phyloP scores from a whole-genome alignment of 2,329 filamentous ascomycete genomes.

The Aspergillus pseudoviridinutans region DNA sequence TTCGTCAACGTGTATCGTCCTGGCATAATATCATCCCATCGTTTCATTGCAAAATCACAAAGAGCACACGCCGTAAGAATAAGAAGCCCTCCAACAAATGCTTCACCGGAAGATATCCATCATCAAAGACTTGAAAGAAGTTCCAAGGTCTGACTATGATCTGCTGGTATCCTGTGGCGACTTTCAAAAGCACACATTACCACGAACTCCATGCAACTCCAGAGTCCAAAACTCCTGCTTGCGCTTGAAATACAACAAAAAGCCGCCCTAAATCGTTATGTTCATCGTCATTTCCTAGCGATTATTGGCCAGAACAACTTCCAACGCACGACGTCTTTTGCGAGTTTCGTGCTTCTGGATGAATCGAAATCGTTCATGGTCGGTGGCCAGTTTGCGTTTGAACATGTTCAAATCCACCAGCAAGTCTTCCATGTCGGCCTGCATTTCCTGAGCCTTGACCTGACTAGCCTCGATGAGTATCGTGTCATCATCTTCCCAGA shows the following conservation, averaged over 20 bases:
- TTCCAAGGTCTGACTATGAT: background rate
- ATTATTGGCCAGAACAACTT: slow-evolving; percentile 26
- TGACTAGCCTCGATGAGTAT: slow-evolving; percentile 45
- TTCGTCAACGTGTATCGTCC: slow-evolving; percentile 4
- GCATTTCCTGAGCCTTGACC: slow-evolving; percentile 58
- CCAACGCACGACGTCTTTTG: slow-evolving; percentile 30
- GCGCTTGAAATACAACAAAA: background rate
- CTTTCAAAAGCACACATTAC: background rate
- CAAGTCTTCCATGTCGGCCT: slow-evolving; percentile 80
- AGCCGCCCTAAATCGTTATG: slow-evolving; percentile 1
- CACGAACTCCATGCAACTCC: background rate
- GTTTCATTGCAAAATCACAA: slow-evolving; percentile 7
- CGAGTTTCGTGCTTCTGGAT: slow-evolving; percentile 18
- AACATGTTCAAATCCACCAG: slow-evolving; percentile 76
- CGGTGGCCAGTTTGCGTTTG: slow-evolving; percentile 80
- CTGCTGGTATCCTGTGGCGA: background rate
- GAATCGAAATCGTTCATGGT: slow-evolving; percentile 47
- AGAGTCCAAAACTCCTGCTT: slow-evolving; percentile 1
- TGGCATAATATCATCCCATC: slow-evolving; percentile 12
- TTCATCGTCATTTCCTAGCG: slow-evolving; percentile 11
- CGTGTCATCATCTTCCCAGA: slow-evolving; percentile 50
- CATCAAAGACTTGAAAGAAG: background rate
- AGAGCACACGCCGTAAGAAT: background rate
- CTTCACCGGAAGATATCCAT: background rate
- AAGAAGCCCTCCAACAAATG: slow-evolving; percentile 1